phyloP scores from a whole-genome alignment of 257 asterid species.

The Hygrophila difformis region DNA sequence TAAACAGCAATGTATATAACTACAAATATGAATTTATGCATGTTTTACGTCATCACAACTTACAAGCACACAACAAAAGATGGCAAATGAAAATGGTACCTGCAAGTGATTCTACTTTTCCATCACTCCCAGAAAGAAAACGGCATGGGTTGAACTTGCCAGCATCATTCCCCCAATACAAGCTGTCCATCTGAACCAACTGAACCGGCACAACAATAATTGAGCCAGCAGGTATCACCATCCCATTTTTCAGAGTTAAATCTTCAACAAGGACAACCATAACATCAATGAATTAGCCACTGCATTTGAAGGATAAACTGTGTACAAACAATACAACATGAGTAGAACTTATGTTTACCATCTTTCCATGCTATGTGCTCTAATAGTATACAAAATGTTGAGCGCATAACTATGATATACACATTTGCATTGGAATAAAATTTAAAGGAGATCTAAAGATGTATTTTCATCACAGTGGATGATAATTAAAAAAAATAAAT shows the following conservation, averaged over 20 bases:
- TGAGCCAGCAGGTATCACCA: slow-evolving; percentile 37
- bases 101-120: slow-evolving; percentile 8
- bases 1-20: neutral
- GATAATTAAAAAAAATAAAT: too few relatives aligned
- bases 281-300: slow-evolving; percentile 17
- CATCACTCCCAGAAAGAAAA: slow-evolving; percentile 23
- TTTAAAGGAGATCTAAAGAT: neutral
- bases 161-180: slow-evolving; percentile 40
- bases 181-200: slow-evolving; percentile 29
- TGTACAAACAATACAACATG: slow-evolving; percentile 6
- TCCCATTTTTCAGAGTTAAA: slow-evolving; percentile 26
- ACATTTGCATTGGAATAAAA: too few relatives aligned
- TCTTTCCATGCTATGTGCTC: too few relatives aligned
- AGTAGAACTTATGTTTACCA: neutral
- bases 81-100: slow-evolving; percentile 17
- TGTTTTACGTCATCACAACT: neutral
- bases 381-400: too few relatives aligned
- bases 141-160: slow-evolving; percentile 31
- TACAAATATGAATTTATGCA: neutral
- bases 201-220: slow-evolving; percentile 33
- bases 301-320: neutral
- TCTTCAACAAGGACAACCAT: slow-evolving; percentile 25
- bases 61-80: neutral
- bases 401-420: too few relatives aligned
- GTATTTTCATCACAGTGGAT: neutral